Percentiles rank a stretch among this genome's conserved stretches.
Conservation (phyloP, 202 grass and related monocot species). For the Carex arenaria region DNA sequence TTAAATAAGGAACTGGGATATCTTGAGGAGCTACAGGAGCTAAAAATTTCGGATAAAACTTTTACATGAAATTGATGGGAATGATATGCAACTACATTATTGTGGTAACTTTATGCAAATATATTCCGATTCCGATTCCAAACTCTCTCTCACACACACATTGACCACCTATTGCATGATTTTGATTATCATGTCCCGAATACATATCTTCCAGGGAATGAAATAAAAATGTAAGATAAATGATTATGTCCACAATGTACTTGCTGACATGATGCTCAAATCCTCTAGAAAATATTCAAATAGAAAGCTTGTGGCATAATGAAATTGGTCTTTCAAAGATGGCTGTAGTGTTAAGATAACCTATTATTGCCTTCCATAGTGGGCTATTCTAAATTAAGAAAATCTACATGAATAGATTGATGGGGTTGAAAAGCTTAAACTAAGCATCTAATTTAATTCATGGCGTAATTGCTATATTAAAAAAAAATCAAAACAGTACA, state of each 20-base stretch:
- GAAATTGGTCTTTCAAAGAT: not conserved
- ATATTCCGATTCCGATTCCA: slow-evolving; percentile 15
- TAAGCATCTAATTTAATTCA: not conserved
- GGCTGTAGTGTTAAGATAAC: not conserved
- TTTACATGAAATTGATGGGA: slow-evolving; percentile 12
- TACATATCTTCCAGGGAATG: slow-evolving; percentile 5
- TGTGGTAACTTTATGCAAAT: slow-evolving; percentile 11
- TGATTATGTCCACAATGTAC: not conserved
- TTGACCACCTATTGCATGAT: slow-evolving; percentile 5
- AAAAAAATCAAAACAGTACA: not conserved
- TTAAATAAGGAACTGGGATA: not conserved
- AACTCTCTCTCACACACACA: not conserved
- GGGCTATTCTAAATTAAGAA: not conserved
- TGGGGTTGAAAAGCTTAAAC: not conserved
- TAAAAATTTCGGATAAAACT: slow-evolving; percentile 1
- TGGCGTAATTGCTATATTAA: not conserved
- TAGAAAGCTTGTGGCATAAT: not conserved
- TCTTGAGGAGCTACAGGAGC: not conserved
- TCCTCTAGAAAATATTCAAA: not conserved
- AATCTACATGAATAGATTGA: not conserved
- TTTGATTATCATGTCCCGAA: not conserved
- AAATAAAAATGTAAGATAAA: not conserved
- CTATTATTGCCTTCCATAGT: not conserved
- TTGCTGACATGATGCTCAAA: not conserved
- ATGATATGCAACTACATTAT: slow-evolving; percentile 18